Evolutionary conservation across 768 basidiomycete species (phyloP).

Genomic region (Boletus vermiculosoides): DNA sequence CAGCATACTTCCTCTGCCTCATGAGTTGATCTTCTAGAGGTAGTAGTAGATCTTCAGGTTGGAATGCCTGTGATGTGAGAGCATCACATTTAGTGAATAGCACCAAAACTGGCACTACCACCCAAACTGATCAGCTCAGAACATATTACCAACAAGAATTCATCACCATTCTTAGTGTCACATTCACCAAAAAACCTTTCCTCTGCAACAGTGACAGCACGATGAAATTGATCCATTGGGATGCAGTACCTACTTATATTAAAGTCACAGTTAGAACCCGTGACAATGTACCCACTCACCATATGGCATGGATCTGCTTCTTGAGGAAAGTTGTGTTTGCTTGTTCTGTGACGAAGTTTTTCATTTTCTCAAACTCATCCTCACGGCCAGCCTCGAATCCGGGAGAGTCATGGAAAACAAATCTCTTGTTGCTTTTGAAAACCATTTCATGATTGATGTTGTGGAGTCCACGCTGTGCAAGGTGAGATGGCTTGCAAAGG

Average conservation of each 20-base stretch:
- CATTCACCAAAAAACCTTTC: background rate
- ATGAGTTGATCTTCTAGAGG: no score
- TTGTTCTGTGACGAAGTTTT: background rate
- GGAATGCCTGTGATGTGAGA: no score
- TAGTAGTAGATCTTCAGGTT: no score
- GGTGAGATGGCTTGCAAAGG: no score
- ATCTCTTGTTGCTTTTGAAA: background rate
- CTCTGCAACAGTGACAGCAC: no score
- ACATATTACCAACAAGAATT: background rate
- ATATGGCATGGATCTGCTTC: background rate
- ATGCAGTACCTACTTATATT: no score
- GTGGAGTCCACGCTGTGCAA: background rate
- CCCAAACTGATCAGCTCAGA: background rate
- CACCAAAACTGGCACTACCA: no score
- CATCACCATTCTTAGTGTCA: background rate
- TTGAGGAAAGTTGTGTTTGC: background rate
- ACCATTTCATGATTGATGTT: background rate
- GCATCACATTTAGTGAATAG: no score
- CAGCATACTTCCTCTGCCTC: no score
- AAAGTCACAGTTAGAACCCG: no score
- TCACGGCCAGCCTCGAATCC: background rate
- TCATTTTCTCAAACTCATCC: background rate
- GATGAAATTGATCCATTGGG: no score
- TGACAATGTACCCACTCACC: background rate
- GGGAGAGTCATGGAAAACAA: background rate